phyloP scores from a whole-genome alignment of 208 protist genomes.

The Leishmania turanica region DNA sequence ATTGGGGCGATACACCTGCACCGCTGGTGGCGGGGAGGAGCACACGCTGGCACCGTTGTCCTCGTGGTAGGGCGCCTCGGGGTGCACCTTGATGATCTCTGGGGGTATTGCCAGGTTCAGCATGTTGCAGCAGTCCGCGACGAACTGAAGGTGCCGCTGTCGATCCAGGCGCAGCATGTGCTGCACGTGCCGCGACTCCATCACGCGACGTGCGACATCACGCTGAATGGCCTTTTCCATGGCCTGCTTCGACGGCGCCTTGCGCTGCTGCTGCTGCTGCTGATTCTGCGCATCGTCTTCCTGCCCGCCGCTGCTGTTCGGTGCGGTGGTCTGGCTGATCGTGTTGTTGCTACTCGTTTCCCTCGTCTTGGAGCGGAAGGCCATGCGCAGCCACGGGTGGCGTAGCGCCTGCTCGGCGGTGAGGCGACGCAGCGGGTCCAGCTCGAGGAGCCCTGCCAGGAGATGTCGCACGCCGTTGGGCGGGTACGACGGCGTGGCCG shows the following conservation, averaged over 20 bases:
- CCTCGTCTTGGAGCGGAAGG: slow-evolving; percentile 30
- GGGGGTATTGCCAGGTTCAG: slow-evolving; percentile 56
- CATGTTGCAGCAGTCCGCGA: slow-evolving; percentile 75
- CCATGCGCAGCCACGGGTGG: slow-evolving; percentile 69
- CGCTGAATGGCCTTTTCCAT: slow-evolving; percentile 55
- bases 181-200: slow-evolving; percentile 50
- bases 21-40: neutral
- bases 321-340: too few relatives aligned
- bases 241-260: slow-evolving; percentile 17
- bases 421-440: slow-evolving; percentile 61
- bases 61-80: slow-evolving; percentile 29
- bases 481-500: slow-evolving; percentile 17
- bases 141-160: slow-evolving; percentile 81
- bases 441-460: slow-evolving; percentile 53
- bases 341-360: slow-evolving; percentile 13
- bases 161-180: slow-evolving; percentile 55
- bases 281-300: neutral
- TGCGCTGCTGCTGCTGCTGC: neutral
- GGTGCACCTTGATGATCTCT: slow-evolving; percentile 49
- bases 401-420: slow-evolving; percentile 68
- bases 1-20: slow-evolving; percentile 10
- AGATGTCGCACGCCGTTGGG: slow-evolving; percentile 58
- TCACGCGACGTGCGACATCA: slow-evolving; percentile 55
- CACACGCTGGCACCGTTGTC: neutral
- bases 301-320: slow-evolving; percentile 1